phyloP scores from a whole-genome alignment of 2,329 filamentous ascomycete species.

The Verticillium tricorpus region DNA sequence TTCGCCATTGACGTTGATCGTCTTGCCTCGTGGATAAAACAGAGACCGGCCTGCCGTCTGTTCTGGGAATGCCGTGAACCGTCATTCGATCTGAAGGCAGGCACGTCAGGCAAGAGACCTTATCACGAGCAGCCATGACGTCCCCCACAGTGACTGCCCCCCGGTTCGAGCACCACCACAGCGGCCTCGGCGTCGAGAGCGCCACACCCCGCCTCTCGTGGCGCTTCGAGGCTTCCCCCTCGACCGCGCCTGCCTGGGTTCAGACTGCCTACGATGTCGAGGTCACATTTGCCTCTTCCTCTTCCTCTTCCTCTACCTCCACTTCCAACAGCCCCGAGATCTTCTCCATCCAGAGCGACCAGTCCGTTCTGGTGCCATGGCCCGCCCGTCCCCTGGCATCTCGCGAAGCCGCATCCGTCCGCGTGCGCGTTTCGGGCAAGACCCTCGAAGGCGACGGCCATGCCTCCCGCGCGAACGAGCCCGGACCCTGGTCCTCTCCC shows the following conservation, averaged over 20 bases:
- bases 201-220: conserved; percentile 14
- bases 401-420: conserved; percentile 20
- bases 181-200: conserved; percentile 10
- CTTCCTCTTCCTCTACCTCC: too few relatives aligned
- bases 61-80: background rate
- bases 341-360: conserved; percentile 3
- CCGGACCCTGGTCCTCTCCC: conserved; percentile 5
- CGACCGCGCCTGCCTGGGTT: conserved; percentile 6
- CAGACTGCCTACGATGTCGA: conserved; percentile 15
- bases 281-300: conserved; percentile 2
- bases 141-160: conserved; percentile 1
- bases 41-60: background rate
- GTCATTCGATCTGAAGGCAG: too few relatives aligned
- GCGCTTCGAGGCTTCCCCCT: conserved; percentile 4
- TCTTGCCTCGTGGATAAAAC: background rate
- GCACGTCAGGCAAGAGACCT: too few relatives aligned
- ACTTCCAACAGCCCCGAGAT: background rate
- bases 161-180: conserved; percentile 14
- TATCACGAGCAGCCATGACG: background rate
- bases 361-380: conserved; percentile 10
- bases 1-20: background rate
- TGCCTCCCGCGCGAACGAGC: background rate
- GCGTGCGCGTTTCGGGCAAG: conserved; percentile 21
- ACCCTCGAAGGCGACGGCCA: background rate
- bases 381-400: conserved; percentile 17